Evolutionary conservation across 129 eudicot species (phyloP), one percentile per base, ranked within the genome.

Genomic region (Flaveria robusta): DNA sequence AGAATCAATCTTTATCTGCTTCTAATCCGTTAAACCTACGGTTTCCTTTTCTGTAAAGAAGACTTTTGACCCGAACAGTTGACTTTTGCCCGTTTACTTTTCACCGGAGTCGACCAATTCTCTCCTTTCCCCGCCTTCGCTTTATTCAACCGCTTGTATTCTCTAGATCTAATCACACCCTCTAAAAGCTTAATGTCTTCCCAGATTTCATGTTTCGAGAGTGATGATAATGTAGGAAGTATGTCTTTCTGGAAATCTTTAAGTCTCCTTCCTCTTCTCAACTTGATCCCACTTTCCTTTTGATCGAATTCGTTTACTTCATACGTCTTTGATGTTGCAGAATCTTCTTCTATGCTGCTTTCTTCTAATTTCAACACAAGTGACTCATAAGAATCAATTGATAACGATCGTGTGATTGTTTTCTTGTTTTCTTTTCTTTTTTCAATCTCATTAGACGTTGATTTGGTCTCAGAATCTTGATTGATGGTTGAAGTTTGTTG

Each of bases 231-330:
- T 6, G 80, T 58, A 3, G 97, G 96, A 64, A 92, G 84, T 82
- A 92, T 72, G 47, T 89, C 92, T 79, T 78, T 92, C 71, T 80
- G 96, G 52, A 92, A 92, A 82, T 92, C 88, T 69, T 86, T 92
- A 63, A 89, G n/a, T 73, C 97, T 86, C 73, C 91, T 87, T 46
- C 97, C 97, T 54, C 97, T 78, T 82, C 72, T 89, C 74, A 87
- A 58, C 73, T 85, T 89, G 9, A 83, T 73, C 43, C 78, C 86
- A 20, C 37, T 67, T 29, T 50, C 82, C 76, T 70, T 89, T 58
- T 60, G 66, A 52, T 79, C 81, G 23, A 66, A 37, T 37, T 77
- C 81, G n/a, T 42, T 66, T 12, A 85, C 43, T 43, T 81, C 88
- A 78, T 67, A 75, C 20, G 82, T 72, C 13, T 77, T 84, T 8